Evolutionary conservation across 2,329 filamentous ascomycete genomes (phyloP).

Genomic region (Blumeria graminis): DNA sequence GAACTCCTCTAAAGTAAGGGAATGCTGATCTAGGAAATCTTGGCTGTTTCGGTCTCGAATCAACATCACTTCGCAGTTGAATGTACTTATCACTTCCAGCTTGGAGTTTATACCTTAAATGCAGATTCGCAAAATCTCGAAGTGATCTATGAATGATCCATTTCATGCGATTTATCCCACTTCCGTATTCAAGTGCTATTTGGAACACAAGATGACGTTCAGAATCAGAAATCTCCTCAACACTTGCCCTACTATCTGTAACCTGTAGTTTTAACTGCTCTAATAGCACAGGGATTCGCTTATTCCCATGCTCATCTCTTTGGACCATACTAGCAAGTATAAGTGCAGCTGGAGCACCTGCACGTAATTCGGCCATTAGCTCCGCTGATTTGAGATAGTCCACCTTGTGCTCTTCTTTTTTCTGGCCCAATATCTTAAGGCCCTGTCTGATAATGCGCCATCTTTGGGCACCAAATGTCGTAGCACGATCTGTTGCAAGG

Average conservation of each 20-base stretch:
- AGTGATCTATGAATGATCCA: conserved; percentile 81
- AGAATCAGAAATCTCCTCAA: conserved; percentile 26
- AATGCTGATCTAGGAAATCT: conserved; percentile 77
- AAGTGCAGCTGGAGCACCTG: conserved; percentile 75
- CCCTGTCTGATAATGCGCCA: conserved; percentile 90
- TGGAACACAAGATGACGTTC: conserved; percentile 61
- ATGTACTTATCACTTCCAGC: conserved; percentile 65
- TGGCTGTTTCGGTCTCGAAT: conserved; percentile 55
- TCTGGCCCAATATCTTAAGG: conserved; percentile 52
- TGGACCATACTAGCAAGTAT: conserved; percentile 97
- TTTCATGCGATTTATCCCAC: conserved; percentile 83
- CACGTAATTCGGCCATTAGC: conserved; percentile 80
- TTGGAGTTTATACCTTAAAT: conserved; percentile 79
- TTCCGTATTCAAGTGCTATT: conserved; percentile 89
- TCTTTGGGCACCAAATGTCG: conserved; percentile 54
- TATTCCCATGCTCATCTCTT: conserved; percentile 85
- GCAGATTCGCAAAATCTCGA: conserved; percentile 74
- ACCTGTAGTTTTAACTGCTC: conserved; percentile 85
- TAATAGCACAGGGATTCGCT: conserved; percentile 77
- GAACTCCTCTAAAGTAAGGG: conserved; percentile 63
- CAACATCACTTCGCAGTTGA: conserved; percentile 37
- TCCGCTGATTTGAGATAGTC: conserved; percentile 93
- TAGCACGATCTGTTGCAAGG: conserved; percentile 39
- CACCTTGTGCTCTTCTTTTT: conserved; percentile 61
- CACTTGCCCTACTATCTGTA: conserved; percentile 49